These are phyloP conservation scores for Spinacia oleracea DNA, from an alignment of 179 eudicot genomes.

Conservation along the genomic window DNA sequence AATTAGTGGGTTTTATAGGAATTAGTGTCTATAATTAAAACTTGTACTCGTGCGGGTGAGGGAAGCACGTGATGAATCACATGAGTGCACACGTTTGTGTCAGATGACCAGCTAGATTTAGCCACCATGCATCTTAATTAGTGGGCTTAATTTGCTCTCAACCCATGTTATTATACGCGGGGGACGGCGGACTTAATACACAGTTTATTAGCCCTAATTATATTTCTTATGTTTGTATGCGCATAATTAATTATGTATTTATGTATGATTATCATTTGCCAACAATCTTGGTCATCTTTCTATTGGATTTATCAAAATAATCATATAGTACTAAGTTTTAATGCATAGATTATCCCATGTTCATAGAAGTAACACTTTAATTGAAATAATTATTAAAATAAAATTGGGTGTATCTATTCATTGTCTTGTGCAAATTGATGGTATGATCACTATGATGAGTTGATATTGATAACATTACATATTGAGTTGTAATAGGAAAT, in stretches of 20 bases:
- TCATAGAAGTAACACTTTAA: conserved; percentile 9
- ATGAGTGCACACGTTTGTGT: conserved; percentile 39
- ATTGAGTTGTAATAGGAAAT: conserved; percentile 7
- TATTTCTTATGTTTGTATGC: neutral
- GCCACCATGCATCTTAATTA: conserved; percentile 29
- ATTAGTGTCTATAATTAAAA: conserved; percentile 29
- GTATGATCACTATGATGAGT: conserved; percentile 16
- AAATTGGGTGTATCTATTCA: neutral
- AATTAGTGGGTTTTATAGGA: conserved; percentile 13
- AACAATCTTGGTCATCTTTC: conserved; percentile 27
- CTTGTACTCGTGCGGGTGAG: conserved; percentile 34
- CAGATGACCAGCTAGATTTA: conserved; percentile 41
- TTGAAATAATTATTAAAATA: neutral
- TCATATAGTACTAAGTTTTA: neutral
- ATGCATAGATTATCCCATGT: conserved; percentile 10
- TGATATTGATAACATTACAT: conserved; percentile 8
- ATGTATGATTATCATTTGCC: neutral
- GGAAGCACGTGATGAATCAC: conserved; percentile 33
- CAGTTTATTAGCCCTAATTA: neutral
- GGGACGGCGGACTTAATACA: conserved; percentile 23
- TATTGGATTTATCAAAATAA: neutral
- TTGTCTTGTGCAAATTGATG: neutral
- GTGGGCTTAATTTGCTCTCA: conserved; percentile 24
- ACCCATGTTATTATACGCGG: conserved; percentile 23
- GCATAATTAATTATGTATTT: neutral